These are phyloP conservation scores for Solanum pimpinellifolium DNA, from an alignment of 257 asterid genomes.

Conservation along the genomic window DNA sequence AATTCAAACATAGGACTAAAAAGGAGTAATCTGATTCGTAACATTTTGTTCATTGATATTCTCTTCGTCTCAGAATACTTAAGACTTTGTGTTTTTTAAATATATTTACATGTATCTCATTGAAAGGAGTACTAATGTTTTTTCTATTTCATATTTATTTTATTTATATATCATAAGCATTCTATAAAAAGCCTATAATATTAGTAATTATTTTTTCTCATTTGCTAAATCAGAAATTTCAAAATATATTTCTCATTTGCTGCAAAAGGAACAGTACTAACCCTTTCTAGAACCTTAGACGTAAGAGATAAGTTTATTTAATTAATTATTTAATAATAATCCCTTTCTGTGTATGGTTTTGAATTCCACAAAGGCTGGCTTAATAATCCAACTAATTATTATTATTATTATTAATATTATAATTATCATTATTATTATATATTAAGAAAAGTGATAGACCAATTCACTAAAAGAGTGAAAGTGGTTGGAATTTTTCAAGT, in stretches of 20 bases:
- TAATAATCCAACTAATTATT: not conserved
- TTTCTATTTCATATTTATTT: too few species aligned
- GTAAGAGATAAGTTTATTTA: not conserved
- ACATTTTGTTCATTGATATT: too few species aligned
- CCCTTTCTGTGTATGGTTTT: not conserved
- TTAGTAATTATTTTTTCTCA: too few species aligned
- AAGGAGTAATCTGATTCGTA: not conserved
- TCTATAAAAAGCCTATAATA: too few species aligned
- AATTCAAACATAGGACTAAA: too few species aligned
- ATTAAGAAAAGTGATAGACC: not conserved
- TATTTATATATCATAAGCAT: too few species aligned
- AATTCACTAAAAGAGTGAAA: not conserved
- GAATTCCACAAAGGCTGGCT: not conserved
- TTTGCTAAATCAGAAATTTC: too few species aligned
- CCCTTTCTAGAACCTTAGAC: not conserved
- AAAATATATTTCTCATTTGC: not conserved
- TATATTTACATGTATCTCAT: too few species aligned
- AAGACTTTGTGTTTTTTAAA: too few species aligned
- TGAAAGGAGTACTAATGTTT: not conserved
- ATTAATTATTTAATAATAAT: not conserved
- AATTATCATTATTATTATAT: too few species aligned
- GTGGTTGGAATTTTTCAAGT: not conserved
- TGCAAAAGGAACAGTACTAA: not conserved
- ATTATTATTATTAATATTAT: not conserved
- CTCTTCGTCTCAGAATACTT: too few species aligned